Evolutionary conservation across 2,329 filamentous ascomycete genomes (phyloP).

Genomic region (Xylariaceae sp.): DNA sequence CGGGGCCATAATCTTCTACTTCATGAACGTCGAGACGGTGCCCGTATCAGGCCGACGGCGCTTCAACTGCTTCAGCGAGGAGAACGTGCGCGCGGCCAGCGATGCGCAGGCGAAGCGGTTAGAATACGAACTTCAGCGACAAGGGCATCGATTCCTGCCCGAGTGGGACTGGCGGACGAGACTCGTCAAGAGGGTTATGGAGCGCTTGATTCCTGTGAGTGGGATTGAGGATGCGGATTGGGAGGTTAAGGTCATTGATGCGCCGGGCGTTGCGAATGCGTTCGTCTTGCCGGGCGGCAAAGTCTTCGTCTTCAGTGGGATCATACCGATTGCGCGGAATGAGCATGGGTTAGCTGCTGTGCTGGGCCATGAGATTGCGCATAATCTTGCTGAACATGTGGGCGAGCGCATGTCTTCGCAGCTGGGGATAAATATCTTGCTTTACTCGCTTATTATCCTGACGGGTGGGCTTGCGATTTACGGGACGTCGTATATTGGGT

Average conservation of each 20-base stretch:
- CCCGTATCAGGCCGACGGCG: constrained; percentile 65
- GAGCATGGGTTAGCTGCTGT: constrained; percentile 70
- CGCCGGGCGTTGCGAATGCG: constrained; percentile 58
- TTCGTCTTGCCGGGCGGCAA: constrained; percentile 76
- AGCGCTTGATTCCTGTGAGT: constrained; percentile 60
- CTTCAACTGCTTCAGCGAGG: constrained; percentile 63
- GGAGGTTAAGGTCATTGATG: constrained; percentile 73
- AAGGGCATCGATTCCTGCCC: constrained; percentile 51
- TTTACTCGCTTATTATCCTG: constrained; percentile 46
- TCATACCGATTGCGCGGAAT: constrained; percentile 60
- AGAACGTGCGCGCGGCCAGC: constrained; percentile 49
- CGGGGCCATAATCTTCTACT: constrained; percentile 55
- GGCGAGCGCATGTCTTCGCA: constrained; percentile 57
- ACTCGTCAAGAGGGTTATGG: constrained; percentile 60
- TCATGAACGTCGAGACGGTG: constrained; percentile 64
- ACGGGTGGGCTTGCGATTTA: constrained; percentile 42
- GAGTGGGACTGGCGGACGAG: constrained; percentile 52
- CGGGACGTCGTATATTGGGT: constrained; percentile 37
- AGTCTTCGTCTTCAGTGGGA: constrained; percentile 72
- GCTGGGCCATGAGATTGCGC: constrained; percentile 74
- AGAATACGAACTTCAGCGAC: constrained; percentile 47
- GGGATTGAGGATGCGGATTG: constrained; percentile 56
- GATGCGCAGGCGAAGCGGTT: constrained; percentile 49
- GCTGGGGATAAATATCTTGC: constrained; percentile 48
- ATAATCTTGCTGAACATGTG: constrained; percentile 64